These are phyloP conservation scores for Fusarium sp. DNA, from an alignment of 2,329 filamentous ascomycete species.

Conservation along the genomic window DNA sequence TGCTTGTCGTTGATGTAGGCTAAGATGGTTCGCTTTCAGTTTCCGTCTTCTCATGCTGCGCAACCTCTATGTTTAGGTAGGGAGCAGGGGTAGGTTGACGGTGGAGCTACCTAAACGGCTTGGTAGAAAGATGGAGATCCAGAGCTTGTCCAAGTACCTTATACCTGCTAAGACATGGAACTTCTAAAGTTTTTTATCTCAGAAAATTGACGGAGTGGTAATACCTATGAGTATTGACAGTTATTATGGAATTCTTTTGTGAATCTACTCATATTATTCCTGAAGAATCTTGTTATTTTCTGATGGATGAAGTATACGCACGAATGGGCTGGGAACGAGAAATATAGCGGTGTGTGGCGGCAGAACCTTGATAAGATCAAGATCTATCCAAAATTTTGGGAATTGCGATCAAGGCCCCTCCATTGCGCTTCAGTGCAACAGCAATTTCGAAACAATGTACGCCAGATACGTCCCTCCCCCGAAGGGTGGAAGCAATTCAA, in stretches of 20 bases:
- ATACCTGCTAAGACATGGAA: not conserved
- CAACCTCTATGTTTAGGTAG: conserved; percentile 41
- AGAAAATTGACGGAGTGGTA: not conserved
- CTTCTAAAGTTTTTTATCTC: not conserved
- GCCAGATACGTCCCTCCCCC: conserved; percentile 56
- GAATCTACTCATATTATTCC: not conserved
- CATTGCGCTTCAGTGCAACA: conserved; percentile 23
- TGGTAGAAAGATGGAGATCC: conserved; percentile 6
- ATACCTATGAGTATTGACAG: not conserved
- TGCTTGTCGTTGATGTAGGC: not conserved
- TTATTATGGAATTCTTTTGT: not conserved
- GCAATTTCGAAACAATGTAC: conserved; percentile 49
- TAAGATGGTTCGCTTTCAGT: conserved; percentile 23
- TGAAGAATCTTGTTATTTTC: too few species aligned
- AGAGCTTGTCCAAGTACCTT: not conserved
- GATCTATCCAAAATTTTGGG: conserved; percentile 51
- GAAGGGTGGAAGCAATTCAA: conserved; percentile 29
- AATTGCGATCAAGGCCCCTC: conserved; percentile 22
- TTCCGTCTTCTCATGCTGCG: conserved; percentile 21
- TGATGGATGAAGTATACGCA: not conserved
- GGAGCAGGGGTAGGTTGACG: conserved; percentile 12
- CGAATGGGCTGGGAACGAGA: conserved; percentile 32
- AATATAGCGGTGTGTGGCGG: conserved; percentile 51
- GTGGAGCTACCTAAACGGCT: conserved; percentile 34
- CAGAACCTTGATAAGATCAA: conserved; percentile 53